Evolutionary conservation across 129 eudicot genomes (phyloP), one percentile per base, ranked within the genome.

Genomic region (Kitagawia praeruptora): DNA sequence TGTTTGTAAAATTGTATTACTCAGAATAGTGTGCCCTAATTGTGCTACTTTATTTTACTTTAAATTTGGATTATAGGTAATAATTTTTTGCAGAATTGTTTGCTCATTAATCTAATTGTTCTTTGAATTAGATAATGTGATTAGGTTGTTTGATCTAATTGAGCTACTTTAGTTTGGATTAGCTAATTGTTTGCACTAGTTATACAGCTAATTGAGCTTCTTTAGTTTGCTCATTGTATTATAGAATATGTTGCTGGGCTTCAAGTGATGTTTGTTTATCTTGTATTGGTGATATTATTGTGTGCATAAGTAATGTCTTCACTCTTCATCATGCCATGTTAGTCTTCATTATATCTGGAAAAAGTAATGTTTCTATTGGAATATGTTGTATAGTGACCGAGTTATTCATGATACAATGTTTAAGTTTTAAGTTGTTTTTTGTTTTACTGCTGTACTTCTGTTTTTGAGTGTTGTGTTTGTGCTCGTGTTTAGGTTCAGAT

Each of bases 401-500:
- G 48, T 27, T 71, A 44, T 40, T 71, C 75, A 40, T 71, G 12
- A 38, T 40, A 16, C 40, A n/a, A 71, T 38, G 16, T 21, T 2
- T 40, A 72, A 18, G n/a, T 2, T 39, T 11, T 39, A 15, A 41
- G 46, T 23, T 19, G 46, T 23, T 71, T 40, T 42, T 42, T 72
- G 1, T 42, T 40, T 8, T 21, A 5, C 13, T 8, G 14, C 0
- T 41, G 15, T 72, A 72, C 14, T 40, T 23, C 21, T 41, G 76
- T 21, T 72, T 42, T 23, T 72, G 51, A 72, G 8, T 72, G 18
- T 40, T 71, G 14, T 70, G 16, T 71, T 8, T 25, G 39, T 80
- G 39, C 58, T 58, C 66, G 1, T 66, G 79, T 82, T 72, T 75
- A 90, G 98, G 91, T 85, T 18, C 79, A 61, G 58, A 63, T 14